phyloP scores from a whole-genome alignment of 2,329 filamentous ascomycete species.

The Sclerotinia borealis region DNA sequence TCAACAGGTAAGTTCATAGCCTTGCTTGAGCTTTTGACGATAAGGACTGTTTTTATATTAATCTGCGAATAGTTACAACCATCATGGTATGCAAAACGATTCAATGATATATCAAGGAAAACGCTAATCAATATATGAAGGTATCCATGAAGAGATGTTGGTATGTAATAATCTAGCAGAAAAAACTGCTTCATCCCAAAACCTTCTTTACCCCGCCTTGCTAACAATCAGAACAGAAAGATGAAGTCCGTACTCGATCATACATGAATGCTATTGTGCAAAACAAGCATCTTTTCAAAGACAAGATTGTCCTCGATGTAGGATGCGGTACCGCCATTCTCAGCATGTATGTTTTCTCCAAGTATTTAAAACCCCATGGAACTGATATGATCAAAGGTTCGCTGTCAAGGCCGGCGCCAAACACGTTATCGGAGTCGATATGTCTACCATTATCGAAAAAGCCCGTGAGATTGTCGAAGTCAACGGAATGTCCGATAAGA shows the following conservation, averaged over 20 bases:
- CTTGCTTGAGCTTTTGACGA: background rate
- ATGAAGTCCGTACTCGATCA: conserved; percentile 92
- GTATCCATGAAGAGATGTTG: conserved; percentile 98
- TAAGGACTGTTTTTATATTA: conserved; percentile 16
- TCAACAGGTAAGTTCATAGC: conserved; percentile 69
- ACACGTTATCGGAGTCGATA: conserved; percentile 98
- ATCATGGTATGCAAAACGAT: conserved; percentile 67
- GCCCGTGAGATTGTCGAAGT: conserved; percentile 87
- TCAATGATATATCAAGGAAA: conserved; percentile 13
- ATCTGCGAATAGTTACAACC: conserved; percentile 70
- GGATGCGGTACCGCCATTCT: conserved; percentile 97
- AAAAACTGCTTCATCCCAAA: conserved; percentile 5
- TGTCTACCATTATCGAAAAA: conserved; percentile 99
- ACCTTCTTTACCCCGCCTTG: background rate
- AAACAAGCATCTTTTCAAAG: conserved; percentile 89
- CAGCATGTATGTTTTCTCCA: conserved; percentile 69
- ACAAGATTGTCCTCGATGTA: conserved; percentile 92
- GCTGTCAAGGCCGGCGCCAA: conserved; percentile 93
- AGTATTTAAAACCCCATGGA: background rate
- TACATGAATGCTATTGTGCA: conserved; percentile 98
- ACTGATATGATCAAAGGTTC: conserved; percentile 58
- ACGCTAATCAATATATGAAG: conserved; percentile 43
- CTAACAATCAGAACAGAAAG: conserved; percentile 60
- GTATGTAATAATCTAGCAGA: conserved; percentile 48
- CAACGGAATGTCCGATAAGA: conserved; percentile 92